Evolutionary conservation across 2,329 filamentous ascomycete genomes (phyloP).

Genomic region (Rutstroemia sp.): DNA sequence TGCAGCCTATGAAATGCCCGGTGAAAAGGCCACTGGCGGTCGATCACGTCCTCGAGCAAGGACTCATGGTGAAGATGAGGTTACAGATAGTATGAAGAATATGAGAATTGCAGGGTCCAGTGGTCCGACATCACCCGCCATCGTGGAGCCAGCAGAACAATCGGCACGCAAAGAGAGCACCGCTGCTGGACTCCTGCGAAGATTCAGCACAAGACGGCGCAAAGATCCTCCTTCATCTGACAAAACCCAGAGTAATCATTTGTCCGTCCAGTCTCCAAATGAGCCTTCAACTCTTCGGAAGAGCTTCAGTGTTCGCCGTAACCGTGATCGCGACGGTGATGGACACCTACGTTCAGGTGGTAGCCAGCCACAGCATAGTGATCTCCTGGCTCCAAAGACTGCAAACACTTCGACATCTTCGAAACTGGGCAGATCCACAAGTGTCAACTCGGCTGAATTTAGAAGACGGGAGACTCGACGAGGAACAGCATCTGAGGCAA

Average conservation of each 20-base stretch:
- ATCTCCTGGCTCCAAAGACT: constrained; percentile 59
- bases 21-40: constrained; percentile 79
- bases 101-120: constrained; percentile 46
- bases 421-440: constrained; percentile 78
- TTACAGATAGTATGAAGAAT: constrained; percentile 64
- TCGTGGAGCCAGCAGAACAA: constrained; percentile 51
- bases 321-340: constrained; percentile 42
- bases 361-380: constrained; percentile 66
- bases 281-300: constrained; percentile 66
- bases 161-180: constrained; percentile 78
- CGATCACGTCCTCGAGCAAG: constrained; percentile 77
- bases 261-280: constrained; percentile 72
- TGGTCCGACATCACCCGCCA: constrained; percentile 38
- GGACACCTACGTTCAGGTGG: constrained; percentile 47
- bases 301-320: constrained; percentile 76
- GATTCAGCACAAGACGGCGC: constrained; percentile 82
- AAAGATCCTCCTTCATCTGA: constrained; percentile 48
- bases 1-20: constrained; percentile 77
- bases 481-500: constrained; percentile 47
- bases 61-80: constrained; percentile 92
- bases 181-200: constrained; percentile 73
- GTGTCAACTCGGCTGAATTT: constrained; percentile 82
- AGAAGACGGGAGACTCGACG: constrained; percentile 55
- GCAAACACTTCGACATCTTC: constrained; percentile 52
- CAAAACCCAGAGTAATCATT: constrained; percentile 48